Conservation (phyloP, 2,329 filamentous ascomycete species). For the Neofusicoccum umdonicola region DNA sequence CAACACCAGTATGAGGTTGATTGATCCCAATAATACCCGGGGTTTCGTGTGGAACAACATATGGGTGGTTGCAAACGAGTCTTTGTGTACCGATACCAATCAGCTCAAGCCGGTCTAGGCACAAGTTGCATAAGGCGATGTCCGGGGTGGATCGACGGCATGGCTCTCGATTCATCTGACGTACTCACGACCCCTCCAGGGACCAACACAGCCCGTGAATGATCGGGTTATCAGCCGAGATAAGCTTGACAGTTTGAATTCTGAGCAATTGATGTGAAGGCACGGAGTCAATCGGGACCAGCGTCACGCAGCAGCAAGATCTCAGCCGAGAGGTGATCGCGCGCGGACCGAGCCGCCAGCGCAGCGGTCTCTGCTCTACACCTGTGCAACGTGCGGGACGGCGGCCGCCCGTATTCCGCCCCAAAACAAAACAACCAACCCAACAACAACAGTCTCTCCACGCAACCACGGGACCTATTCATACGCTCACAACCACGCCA, state of each 20-base stretch:
- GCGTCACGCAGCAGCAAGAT: not conserved
- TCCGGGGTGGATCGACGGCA: not conserved
- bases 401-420: not conserved
- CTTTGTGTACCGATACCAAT: not conserved
- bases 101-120: not conserved
- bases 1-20: not conserved
- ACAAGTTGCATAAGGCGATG: not conserved
- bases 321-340: not conserved
- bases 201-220: not conserved
- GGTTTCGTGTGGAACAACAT: no score
- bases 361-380: not conserved
- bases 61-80: not conserved
- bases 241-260: no score
- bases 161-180: not conserved
- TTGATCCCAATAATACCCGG: no score
- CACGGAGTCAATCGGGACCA: not conserved
- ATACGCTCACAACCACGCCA: not conserved
- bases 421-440: constrained; percentile 7
- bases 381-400: not conserved
- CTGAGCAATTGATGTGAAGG: not conserved
- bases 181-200: not conserved
- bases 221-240: no score
- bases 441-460: not conserved
- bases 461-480: not conserved
- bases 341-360: not conserved